Evolutionary conservation across 192 early-diverging fungal genomes (phyloP).

Genomic region (Coemansia asiatica): DNA sequence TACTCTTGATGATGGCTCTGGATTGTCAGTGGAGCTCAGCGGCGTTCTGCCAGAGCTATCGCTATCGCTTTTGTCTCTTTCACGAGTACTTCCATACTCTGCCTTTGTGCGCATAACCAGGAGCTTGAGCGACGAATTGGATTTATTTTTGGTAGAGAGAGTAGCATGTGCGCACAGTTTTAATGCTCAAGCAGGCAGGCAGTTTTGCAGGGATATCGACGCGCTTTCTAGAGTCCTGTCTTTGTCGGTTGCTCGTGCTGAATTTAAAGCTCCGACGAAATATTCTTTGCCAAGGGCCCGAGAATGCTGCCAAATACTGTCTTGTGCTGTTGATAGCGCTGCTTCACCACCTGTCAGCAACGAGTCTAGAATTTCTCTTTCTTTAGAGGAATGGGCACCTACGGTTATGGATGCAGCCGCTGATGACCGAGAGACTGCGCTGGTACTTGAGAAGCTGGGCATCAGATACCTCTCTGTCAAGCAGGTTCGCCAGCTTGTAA

Average conservation of each 20-base stretch:
- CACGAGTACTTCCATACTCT: conserved; percentile 21
- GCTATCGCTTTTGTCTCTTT: conserved; percentile 23
- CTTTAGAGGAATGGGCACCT: conserved; percentile 37
- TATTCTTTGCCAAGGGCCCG: conserved; percentile 14
- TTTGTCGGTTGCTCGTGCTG: conserved; percentile 8
- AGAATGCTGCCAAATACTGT: conserved; percentile 29
- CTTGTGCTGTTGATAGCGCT: conserved; percentile 19
- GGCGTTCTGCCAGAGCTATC: background rate
- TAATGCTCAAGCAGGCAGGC: conserved; percentile 24
- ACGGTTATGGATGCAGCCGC: conserved; percentile 17
- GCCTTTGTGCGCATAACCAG: conserved; percentile 28
- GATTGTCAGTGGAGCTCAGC: background rate
- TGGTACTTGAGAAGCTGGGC: conserved; percentile 40
- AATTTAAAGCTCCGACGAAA: background rate
- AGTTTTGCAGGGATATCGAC: conserved; percentile 33
- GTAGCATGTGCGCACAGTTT: conserved; percentile 45
- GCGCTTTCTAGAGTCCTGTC: conserved; percentile 21
- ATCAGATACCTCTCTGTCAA: conserved; percentile 25
- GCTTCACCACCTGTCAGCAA: background rate
- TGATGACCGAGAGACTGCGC: conserved; percentile 21
- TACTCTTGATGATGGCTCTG: background rate
- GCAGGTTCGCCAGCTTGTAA: conserved; percentile 31
- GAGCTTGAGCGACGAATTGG: conserved; percentile 30
- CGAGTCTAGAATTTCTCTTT: conserved; percentile 14
- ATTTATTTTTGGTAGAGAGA: conserved; percentile 33